Evolutionary conservation across 176 grass and related monocot species (phyloP).

Genomic region (Oropetium thomaeum): DNA sequence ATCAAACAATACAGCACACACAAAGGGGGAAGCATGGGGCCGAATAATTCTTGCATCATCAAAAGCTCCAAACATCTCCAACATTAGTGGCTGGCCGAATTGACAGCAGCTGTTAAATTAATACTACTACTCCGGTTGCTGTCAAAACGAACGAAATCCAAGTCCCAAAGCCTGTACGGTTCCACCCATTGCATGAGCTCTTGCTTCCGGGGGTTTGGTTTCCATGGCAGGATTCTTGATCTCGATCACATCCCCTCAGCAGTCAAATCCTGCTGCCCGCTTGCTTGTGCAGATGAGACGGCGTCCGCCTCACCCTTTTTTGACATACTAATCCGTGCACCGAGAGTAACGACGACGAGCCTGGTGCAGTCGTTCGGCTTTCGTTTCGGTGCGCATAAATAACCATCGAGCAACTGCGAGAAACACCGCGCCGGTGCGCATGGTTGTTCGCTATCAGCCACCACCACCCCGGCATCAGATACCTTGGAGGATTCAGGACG

Average conservation of each 20-base stretch:
- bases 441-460: conserved; percentile 33
- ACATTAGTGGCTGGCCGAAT: not conserved
- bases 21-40: not conserved
- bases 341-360: not conserved
- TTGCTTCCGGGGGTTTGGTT: conserved; percentile 38
- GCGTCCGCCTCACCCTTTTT: conserved; percentile 10
- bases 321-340: conserved; percentile 25
- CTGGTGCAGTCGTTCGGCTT: not conserved
- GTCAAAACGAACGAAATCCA: conserved; percentile 32
- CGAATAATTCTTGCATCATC: not conserved
- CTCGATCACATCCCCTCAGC: conserved; percentile 35
- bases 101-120: conserved; percentile 33
- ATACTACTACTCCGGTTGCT: not conserved
- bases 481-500: conserved; percentile 44
- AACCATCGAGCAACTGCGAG: no score
- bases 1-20: not conserved
- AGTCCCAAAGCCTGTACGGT: conserved; percentile 27
- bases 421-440: no score
- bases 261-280: conserved; percentile 37
- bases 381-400: conserved; percentile 25
- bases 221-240: conserved; percentile 18
- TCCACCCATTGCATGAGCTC: conserved; percentile 31
- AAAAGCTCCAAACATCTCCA: conserved; percentile 38
- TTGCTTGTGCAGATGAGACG: conserved; percentile 19
- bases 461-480: conserved; percentile 31